These are phyloP conservation scores for Vachellia collinsii DNA, from an alignment of 306 rosid genomes.

Conservation along the genomic window DNA sequence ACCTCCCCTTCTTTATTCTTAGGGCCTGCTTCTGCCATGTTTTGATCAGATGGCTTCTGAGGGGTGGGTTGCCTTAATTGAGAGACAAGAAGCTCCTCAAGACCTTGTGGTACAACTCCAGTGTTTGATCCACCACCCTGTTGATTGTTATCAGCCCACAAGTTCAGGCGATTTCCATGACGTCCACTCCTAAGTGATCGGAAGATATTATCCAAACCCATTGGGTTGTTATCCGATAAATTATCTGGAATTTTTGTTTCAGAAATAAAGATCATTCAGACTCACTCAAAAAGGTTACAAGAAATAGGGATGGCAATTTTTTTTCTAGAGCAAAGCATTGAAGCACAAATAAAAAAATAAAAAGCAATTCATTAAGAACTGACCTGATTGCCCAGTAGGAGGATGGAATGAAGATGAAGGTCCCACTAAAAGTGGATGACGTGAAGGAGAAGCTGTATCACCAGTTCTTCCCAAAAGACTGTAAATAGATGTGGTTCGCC, in stretches of 20 bases:
- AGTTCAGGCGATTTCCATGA: slow-evolving; percentile 84
- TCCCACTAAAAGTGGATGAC: slow-evolving; percentile 91
- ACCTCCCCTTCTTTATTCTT: slow-evolving; percentile 55
- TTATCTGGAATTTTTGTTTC: slow-evolving; percentile 47
- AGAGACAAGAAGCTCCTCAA: slow-evolving; percentile 86
- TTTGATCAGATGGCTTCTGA: slow-evolving; percentile 65
- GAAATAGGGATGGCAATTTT: slow-evolving; percentile 2
- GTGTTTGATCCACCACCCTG: slow-evolving; percentile 76
- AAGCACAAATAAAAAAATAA: slow-evolving; percentile 7
- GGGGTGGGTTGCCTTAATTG: slow-evolving; percentile 78
- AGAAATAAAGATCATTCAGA: slow-evolving; percentile 2
- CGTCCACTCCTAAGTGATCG: slow-evolving; percentile 94
- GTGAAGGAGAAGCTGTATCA: slow-evolving; percentile 75
- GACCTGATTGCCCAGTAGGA: slow-evolving; percentile 68
- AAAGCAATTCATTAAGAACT: slow-evolving; percentile 23
- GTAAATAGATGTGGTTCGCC: slow-evolving; percentile 93
- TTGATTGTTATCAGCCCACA: slow-evolving; percentile 82
- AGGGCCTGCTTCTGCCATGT: slow-evolving; percentile 45
- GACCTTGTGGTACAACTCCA: slow-evolving; percentile 74
- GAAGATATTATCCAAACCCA: slow-evolving; percentile 81
- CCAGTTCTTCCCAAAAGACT: slow-evolving; percentile 91
- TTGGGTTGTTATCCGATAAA: slow-evolving; percentile 58
- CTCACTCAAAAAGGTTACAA: neutral
- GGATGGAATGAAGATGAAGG: slow-evolving; percentile 63
- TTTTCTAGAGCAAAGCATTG: neutral